Evolutionary conservation across 257 asterid genomes (phyloP), one percentile per base, ranked within the genome.

Genomic region (Solanum etuberosum): DNA sequence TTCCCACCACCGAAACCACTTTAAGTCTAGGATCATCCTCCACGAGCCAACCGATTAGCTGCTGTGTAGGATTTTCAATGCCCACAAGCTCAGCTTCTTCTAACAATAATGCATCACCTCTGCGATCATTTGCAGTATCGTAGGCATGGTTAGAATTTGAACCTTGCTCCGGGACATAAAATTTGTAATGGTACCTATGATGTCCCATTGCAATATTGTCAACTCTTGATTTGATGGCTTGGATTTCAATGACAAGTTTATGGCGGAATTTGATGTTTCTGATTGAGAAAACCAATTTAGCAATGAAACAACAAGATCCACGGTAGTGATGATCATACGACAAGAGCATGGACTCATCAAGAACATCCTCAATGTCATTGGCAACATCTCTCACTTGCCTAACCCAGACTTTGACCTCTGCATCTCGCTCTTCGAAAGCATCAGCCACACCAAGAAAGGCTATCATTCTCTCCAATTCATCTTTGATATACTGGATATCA

Each of bases 31-130:
- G 76, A 85, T 84, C 84, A 27, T 51, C 90, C 51, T 85, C 87
- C 5, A 87, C 27, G 15, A 90, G 81, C 73, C 63, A 70, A 72
- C 68, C 32, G 13, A 65, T 25, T 18, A 90, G 86, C 37, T 89
- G 86, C 29, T 70, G 13, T 86, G 88, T 92, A 5, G 89, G 92
- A 61, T 83, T 42, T 73, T 85, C 87, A 23, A 91, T 87, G 20
- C 94, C 93, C 20, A 90, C 91, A 29, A 92, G 89, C 29, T 91
- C 90, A 5, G 54, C 43, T 54, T 88, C 91, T 83, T 88, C 91
- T 23, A 90, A 13, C 16, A 90, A 83, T 27, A 89, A 21, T 6
- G 91, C 89, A 85, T 85, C 90, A 2, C 88, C 92, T 51, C 92
- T 87, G 38, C 89, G 85, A 29, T 87, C 89, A 67, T 83, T 51